Conservation (phyloP, 495 filamentous ascomycete species). For the Neurospora sp. region DNA sequence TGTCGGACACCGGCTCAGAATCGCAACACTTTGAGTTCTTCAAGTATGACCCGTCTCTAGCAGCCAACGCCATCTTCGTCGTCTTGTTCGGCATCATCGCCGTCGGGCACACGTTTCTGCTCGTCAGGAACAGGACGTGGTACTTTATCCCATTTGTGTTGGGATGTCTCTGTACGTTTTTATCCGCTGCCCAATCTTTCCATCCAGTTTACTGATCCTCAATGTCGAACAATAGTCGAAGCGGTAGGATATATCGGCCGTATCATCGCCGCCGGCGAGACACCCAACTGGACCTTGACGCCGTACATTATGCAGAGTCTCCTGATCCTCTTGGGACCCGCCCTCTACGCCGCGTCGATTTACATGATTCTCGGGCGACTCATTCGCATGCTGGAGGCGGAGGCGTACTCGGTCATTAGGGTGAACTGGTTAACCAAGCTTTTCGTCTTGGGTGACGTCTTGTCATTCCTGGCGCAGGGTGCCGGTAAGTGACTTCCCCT, state of each 20-base stretch:
- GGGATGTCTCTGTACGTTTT: slow-evolving; percentile 43
- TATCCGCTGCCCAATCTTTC: neutral
- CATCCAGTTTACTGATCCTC: neutral
- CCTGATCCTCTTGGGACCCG: slow-evolving; percentile 31
- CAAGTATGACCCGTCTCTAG: slow-evolving; percentile 39
- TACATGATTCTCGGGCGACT: slow-evolving; percentile 48
- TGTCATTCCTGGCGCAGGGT: slow-evolving; percentile 31
- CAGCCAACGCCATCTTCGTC: slow-evolving; percentile 38
- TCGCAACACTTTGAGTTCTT: slow-evolving; percentile 23
- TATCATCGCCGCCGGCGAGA: slow-evolving; percentile 23
- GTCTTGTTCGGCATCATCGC: slow-evolving; percentile 40
- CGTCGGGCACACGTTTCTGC: slow-evolving; percentile 36
- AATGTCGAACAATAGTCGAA: slow-evolving; percentile 34
- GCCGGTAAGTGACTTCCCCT: slow-evolving; percentile 8
- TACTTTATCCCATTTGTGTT: slow-evolving; percentile 52
- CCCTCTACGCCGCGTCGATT: slow-evolving; percentile 39
- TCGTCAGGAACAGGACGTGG: slow-evolving; percentile 41
- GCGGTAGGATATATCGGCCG: slow-evolving; percentile 49
- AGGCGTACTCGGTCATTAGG: slow-evolving; percentile 28
- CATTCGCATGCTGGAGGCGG: slow-evolving; percentile 27
- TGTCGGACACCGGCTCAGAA: slow-evolving; percentile 3
- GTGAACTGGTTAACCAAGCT: slow-evolving; percentile 39
- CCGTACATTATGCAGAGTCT: slow-evolving; percentile 27
- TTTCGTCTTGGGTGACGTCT: slow-evolving; percentile 33
- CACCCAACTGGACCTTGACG: slow-evolving; percentile 19